phyloP scores from a whole-genome alignment of 305 asterid species.

The Fraxinus latifolia region DNA sequence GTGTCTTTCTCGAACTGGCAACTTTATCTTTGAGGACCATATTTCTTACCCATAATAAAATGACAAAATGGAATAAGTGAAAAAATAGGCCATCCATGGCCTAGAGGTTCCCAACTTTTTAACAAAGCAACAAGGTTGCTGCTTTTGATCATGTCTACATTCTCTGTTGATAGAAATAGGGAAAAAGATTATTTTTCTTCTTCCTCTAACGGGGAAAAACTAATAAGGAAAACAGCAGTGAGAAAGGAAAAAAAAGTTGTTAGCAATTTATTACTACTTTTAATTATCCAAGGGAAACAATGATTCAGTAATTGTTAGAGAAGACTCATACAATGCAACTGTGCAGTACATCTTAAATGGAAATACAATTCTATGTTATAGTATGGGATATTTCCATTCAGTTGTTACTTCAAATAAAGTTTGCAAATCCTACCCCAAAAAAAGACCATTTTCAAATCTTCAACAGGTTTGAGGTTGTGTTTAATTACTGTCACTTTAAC shows the following conservation, averaged over 20 bases:
- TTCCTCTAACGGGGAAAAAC: background rate
- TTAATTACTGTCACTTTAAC: constrained; percentile 8
- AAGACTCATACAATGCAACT: background rate
- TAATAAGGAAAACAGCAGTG: background rate
- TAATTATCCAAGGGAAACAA: background rate
- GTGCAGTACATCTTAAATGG: background rate
- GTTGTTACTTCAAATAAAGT: background rate
- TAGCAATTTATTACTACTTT: background rate
- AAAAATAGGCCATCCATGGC: background rate
- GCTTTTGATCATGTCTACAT: background rate
- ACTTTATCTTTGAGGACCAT: background rate
- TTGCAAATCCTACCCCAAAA: constrained; percentile 15
- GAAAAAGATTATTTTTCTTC: background rate
- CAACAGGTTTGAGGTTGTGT: background rate
- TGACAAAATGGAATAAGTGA: background rate
- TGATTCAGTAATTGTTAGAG: background rate
- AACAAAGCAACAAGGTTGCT: background rate
- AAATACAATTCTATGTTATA: background rate
- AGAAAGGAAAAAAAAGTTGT: background rate
- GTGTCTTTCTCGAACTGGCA: background rate
- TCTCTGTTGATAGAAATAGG: background rate
- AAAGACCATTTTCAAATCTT: constrained; percentile 3
- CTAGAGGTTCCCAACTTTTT: background rate
- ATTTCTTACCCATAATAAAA: background rate
- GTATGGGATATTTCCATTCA: constrained; percentile 5